phyloP scores from a whole-genome alignment of 106 monocot genomes.

The Phalaenopsis equestris region DNA sequence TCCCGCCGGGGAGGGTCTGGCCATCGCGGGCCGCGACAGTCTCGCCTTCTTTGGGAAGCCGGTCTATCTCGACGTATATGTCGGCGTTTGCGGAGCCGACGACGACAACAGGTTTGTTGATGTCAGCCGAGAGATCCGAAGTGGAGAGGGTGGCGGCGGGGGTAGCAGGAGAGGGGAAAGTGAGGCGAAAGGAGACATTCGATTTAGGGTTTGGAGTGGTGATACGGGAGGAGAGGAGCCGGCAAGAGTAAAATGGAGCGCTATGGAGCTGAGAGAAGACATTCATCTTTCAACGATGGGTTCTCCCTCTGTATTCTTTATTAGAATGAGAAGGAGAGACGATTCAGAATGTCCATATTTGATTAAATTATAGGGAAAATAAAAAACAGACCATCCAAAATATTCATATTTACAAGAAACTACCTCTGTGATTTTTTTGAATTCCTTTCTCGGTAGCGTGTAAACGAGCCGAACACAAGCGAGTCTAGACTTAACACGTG shows the following conservation, averaged over 20 bases:
- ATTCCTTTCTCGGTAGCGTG: too few species aligned
- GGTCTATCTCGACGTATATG: constrained; percentile 86
- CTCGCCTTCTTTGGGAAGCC: constrained; percentile 66
- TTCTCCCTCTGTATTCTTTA: too few species aligned
- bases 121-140: constrained; percentile 3
- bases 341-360: too few species aligned
- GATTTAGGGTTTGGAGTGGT: not conserved
- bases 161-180: not conserved
- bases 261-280: not conserved
- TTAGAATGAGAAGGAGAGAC: too few species aligned
- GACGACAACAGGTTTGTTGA: constrained; percentile 50
- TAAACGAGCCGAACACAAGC: too few species aligned
- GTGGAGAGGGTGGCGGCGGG: constrained; percentile 4
- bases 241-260: not conserved
- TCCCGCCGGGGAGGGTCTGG: constrained; percentile 78
- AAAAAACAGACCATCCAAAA: too few species aligned
- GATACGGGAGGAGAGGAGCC: not conserved
- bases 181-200: constrained; percentile 4
- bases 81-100: constrained; percentile 99
- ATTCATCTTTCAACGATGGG: not conserved
- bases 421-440: too few species aligned
- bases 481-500: too few species aligned
- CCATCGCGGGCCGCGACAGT: constrained; percentile 63
- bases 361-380: too few species aligned
- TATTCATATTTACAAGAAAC: too few species aligned